Evolutionary conservation across 75 land plant species (phyloP).

Genomic region (Azolla pinnata): DNA sequence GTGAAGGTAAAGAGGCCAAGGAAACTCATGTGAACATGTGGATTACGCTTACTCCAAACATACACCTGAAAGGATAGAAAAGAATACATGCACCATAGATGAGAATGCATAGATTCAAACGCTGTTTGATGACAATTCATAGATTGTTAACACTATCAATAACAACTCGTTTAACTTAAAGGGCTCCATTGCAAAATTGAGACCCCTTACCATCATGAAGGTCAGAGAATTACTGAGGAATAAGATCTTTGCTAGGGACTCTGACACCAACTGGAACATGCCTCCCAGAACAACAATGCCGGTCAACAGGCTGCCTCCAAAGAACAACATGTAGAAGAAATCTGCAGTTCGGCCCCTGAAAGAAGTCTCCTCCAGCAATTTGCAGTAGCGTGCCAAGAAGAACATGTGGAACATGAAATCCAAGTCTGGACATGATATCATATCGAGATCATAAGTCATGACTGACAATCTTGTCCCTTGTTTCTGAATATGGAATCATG

Average conservation of each 20-base stretch:
- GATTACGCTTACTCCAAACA: slow-evolving; percentile 99
- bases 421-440: slow-evolving; percentile 46
- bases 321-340: slow-evolving; percentile 97
- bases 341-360: slow-evolving; percentile 96
- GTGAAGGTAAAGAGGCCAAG: slow-evolving; percentile 96
- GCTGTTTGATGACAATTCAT: not conserved
- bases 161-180: slow-evolving; percentile 7
- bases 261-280: slow-evolving; percentile 72
- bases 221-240: slow-evolving; percentile 98
- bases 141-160: slow-evolving; percentile 7
- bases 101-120: too few relatives aligned
- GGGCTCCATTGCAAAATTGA: too few relatives aligned
- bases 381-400: slow-evolving; percentile 97
- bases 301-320: slow-evolving; percentile 86
- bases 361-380: slow-evolving; percentile 95
- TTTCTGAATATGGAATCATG: too few relatives aligned
- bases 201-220: slow-evolving; percentile 98
- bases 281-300: slow-evolving; percentile 77
- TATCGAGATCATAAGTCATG: not conserved
- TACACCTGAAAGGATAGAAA: too few relatives aligned
- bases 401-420: slow-evolving; percentile 98
- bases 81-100: too few relatives aligned
- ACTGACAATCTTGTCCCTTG: not conserved
- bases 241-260: slow-evolving; percentile 66
- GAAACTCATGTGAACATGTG: slow-evolving; percentile 95